phyloP scores from a whole-genome alignment of 2,329 filamentous ascomycete species.

The Penicillium sp. region DNA sequence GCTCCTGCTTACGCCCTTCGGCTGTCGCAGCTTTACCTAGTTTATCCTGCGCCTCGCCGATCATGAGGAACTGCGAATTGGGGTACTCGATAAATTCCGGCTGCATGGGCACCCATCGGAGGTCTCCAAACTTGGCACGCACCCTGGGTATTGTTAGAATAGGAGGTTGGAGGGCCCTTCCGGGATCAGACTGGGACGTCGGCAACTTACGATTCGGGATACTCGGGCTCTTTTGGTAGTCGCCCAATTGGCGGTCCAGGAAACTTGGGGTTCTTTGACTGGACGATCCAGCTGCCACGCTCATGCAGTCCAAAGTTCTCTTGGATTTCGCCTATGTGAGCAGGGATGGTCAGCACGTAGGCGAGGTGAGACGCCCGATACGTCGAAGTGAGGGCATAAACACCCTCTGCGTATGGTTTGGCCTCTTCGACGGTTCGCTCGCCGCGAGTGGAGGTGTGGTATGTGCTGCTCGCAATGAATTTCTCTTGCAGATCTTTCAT shows the following conservation, averaged over 20 bases:
- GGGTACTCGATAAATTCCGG: slow-evolving; percentile 72
- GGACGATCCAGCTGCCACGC: slow-evolving; percentile 74
- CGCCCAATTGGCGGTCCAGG: slow-evolving; percentile 62
- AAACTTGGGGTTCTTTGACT: slow-evolving; percentile 73
- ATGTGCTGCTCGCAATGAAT: slow-evolving; percentile 65
- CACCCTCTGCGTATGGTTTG: slow-evolving; percentile 75
- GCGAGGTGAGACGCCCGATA: slow-evolving; percentile 71
- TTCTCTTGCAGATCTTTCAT: slow-evolving; percentile 69
- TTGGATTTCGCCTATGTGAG: slow-evolving; percentile 68
- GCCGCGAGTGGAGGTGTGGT: slow-evolving; percentile 73
- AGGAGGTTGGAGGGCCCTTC: not conserved
- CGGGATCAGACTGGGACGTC: not conserved
- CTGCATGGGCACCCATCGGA: slow-evolving; percentile 71
- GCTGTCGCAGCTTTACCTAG: slow-evolving; percentile 37
- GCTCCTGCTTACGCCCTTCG: slow-evolving; percentile 48
- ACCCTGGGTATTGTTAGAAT: slow-evolving; percentile 49
- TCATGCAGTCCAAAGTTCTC: slow-evolving; percentile 67
- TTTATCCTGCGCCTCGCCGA: slow-evolving; percentile 55
- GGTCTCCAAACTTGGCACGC: slow-evolving; percentile 66
- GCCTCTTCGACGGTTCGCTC: slow-evolving; percentile 66
- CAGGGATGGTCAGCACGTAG: slow-evolving; percentile 74
- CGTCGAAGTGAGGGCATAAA: slow-evolving; percentile 76
- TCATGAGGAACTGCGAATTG: slow-evolving; percentile 73
- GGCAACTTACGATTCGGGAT: slow-evolving; percentile 63
- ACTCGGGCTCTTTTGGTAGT: slow-evolving; percentile 65